Evolutionary conservation across 345 rosid species (phyloP).

Genomic region (Euphorbia lathyris): DNA sequence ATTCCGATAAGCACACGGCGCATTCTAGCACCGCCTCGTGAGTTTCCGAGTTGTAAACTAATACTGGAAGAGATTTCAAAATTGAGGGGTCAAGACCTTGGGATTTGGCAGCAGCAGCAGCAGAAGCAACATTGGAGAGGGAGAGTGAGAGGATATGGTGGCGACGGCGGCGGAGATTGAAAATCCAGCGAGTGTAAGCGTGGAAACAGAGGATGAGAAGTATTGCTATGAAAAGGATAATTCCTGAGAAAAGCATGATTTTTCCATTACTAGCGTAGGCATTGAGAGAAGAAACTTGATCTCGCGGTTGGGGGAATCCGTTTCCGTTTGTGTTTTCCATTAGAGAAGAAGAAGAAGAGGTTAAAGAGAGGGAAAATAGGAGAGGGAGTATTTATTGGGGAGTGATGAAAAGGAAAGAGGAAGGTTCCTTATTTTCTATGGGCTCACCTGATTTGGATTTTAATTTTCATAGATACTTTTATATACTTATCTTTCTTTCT

Average conservation of each 20-base stretch:
- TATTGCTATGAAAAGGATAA: neutral
- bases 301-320: neutral
- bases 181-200: slow-evolving; percentile 7
- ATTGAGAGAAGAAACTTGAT: neutral
- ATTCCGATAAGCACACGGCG: slow-evolving; percentile 26
- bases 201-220: slow-evolving; percentile 1
- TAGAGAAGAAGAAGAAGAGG: neutral
- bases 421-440: slow-evolving; percentile 22
- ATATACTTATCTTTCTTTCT: no score
- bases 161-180: neutral
- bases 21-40: slow-evolving; percentile 4
- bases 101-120: neutral
- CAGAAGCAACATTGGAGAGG: neutral
- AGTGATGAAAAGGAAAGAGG: slow-evolving; percentile 16
- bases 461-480: no score
- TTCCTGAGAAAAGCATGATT: slow-evolving; percentile 12
- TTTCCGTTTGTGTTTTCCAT: neutral
- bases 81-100: slow-evolving; percentile 11
- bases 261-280: neutral
- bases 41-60: slow-evolving; percentile 5
- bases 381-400: neutral
- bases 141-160: neutral
- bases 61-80: slow-evolving; percentile 6
- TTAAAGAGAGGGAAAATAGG: no score
- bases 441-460: neutral